These are phyloP conservation scores for Fusarium siculi DNA, from an alignment of 2,329 filamentous ascomycete genomes.

Conservation along the genomic window DNA sequence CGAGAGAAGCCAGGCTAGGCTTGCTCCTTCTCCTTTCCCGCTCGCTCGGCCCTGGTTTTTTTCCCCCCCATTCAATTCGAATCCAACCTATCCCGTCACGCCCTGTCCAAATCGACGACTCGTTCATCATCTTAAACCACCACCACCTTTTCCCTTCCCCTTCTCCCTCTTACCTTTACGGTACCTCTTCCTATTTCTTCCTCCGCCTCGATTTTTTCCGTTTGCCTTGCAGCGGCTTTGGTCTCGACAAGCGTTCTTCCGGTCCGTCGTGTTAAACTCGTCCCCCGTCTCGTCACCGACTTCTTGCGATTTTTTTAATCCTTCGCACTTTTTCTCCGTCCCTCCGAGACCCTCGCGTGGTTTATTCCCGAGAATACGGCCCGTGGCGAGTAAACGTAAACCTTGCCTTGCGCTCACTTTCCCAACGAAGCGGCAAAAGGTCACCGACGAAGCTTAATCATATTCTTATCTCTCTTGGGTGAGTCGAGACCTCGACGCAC, in stretches of 20 bases:
- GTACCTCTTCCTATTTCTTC: conserved; percentile 29
- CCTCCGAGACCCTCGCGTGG: conserved; percentile 43
- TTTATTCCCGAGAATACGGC: conserved; percentile 41
- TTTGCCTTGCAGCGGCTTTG: conserved; percentile 39
- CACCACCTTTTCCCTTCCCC: conserved; percentile 25
- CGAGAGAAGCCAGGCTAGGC: conserved; percentile 24
- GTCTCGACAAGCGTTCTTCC: conserved; percentile 35
- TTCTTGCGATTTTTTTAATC: conserved; percentile 33
- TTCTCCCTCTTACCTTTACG: conserved; percentile 22
- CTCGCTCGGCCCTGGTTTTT: conserved; percentile 42
- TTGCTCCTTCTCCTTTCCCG: conserved; percentile 44
- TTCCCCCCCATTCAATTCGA: conserved; percentile 33
- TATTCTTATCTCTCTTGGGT: conserved; percentile 33
- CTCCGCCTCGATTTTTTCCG: conserved; percentile 30
- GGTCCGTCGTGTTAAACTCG: conserved; percentile 21
- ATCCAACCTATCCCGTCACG: conserved; percentile 38
- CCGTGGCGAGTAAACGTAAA: conserved; percentile 28
- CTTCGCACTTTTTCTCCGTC: conserved; percentile 39
- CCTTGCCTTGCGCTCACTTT: conserved; percentile 38
- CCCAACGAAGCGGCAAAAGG: conserved; percentile 31
- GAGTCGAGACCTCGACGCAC: conserved; percentile 33
- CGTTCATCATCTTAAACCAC: conserved; percentile 42
- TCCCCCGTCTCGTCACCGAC: conserved; percentile 25
- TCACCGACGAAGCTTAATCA: conserved; percentile 26
- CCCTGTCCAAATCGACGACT: conserved; percentile 38